phyloP scores from a whole-genome alignment of 441 rosid species.

The Dalechampia spathulata region DNA sequence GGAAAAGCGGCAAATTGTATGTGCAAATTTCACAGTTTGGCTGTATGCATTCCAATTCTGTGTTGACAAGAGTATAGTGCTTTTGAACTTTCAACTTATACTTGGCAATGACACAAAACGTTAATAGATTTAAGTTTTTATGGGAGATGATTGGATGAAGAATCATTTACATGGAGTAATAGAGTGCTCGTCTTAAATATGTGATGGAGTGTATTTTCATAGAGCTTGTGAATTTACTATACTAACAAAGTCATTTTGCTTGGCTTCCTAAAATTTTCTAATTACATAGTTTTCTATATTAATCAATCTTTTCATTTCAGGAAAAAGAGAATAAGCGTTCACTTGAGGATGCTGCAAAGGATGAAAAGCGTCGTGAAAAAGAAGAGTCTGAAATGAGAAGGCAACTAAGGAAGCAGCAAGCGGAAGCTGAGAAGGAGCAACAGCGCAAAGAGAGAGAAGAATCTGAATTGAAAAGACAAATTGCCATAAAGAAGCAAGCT shows the following conservation, averaged over 20 bases:
- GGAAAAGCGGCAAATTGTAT: conserved; percentile 56
- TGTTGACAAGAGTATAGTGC: too few species aligned
- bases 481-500: conserved; percentile 67
- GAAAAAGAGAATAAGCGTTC: conserved; percentile 62
- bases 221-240: too few species aligned
- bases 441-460: conserved; percentile 67
- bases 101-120: too few species aligned
- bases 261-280: background rate
- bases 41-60: background rate
- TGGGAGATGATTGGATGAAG: too few species aligned
- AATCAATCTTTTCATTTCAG: conserved; percentile 23
- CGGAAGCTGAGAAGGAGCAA: conserved; percentile 67
- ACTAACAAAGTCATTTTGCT: background rate
- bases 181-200: too few species aligned
- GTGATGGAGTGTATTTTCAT: too few species aligned
- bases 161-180: too few species aligned
- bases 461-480: conserved; percentile 54
- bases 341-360: conserved; percentile 55
- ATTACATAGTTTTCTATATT: background rate
- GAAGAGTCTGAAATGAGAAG: conserved; percentile 56
- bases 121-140: too few species aligned
- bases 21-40: conserved; percentile 8
- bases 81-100: too few species aligned
- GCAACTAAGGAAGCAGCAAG: conserved; percentile 60
- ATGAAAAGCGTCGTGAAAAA: conserved; percentile 52